Conservation (phyloP, 352 stramenopile species). For the Globisporangium lucens region DNA sequence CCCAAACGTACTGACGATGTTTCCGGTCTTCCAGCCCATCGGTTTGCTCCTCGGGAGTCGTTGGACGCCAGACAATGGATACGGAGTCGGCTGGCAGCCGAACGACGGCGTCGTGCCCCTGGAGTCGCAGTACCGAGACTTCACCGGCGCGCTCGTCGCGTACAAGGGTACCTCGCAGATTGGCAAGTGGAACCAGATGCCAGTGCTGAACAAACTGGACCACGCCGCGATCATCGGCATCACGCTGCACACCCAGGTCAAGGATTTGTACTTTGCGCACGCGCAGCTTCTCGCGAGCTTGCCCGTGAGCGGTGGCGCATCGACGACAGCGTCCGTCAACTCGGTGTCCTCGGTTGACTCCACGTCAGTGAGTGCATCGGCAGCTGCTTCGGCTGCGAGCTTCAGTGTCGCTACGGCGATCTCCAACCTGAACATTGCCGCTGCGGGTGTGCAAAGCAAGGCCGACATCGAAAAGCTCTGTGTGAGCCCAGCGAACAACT, state of each 20-base stretch:
- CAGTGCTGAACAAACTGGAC: constrained; percentile 20
- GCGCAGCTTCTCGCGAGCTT: constrained; percentile 17
- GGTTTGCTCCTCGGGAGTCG: constrained; percentile 23
- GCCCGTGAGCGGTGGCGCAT: background rate
- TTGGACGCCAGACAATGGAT: constrained; percentile 24
- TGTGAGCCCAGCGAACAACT: constrained; percentile 1
- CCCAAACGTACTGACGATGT: constrained; percentile 26
- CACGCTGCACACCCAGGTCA: constrained; percentile 23
- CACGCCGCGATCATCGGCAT: constrained; percentile 26
- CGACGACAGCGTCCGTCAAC: background rate
- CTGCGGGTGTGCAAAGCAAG: background rate
- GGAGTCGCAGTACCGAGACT: constrained; percentile 17
- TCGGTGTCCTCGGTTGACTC: background rate
- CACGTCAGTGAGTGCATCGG: background rate
- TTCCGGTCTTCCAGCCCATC: constrained; percentile 17
- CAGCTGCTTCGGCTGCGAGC: background rate
- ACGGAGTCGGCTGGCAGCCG: constrained; percentile 26
- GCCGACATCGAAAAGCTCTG: constrained; percentile 2
- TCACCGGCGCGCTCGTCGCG: constrained; percentile 8
- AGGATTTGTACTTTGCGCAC: constrained; percentile 21
- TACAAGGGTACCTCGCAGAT: constrained; percentile 13
- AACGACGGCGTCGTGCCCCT: constrained; percentile 32
- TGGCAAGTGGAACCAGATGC: constrained; percentile 28
- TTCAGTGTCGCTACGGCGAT: constrained; percentile 1
- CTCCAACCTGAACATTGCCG: background rate